phyloP scores from a whole-genome alignment of 768 basidiomycete genomes.

The Lentinula detonsa region DNA sequence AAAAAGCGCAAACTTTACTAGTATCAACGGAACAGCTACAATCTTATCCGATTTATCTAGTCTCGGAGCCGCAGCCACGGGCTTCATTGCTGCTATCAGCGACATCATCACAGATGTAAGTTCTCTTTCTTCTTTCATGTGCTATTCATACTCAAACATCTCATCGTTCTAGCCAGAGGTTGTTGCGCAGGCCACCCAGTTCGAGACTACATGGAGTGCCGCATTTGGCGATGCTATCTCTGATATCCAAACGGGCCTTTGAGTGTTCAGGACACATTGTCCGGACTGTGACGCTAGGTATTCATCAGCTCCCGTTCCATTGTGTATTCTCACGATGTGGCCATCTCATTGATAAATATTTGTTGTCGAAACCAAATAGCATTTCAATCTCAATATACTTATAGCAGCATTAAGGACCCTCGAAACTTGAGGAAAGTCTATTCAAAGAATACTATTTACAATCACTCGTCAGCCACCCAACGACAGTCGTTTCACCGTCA shows the following conservation, averaged over 20 bases:
- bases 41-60: neutral
- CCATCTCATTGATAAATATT: neutral
- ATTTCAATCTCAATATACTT: neutral
- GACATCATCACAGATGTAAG: conserved; percentile 1
- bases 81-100: neutral
- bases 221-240: neutral
- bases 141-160: neutral
- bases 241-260: neutral
- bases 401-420: neutral
- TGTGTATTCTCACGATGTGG: neutral
- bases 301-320: neutral
- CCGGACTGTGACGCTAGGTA: neutral
- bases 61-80: neutral
- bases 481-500: no score
- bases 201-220: neutral
- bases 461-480: no score
- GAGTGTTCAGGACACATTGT: neutral
- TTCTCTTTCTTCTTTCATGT: neutral
- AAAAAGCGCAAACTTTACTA: neutral
- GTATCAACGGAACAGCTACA: neutral
- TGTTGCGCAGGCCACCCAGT: neutral
- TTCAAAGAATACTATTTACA: no score
- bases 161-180: neutral
- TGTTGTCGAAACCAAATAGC: neutral
- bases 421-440: no score